Evolutionary conservation across 495 filamentous ascomycete species (phyloP), one percentile per base, ranked within the genome.

Genomic region (Friedmanniomyces simplex): DNA sequence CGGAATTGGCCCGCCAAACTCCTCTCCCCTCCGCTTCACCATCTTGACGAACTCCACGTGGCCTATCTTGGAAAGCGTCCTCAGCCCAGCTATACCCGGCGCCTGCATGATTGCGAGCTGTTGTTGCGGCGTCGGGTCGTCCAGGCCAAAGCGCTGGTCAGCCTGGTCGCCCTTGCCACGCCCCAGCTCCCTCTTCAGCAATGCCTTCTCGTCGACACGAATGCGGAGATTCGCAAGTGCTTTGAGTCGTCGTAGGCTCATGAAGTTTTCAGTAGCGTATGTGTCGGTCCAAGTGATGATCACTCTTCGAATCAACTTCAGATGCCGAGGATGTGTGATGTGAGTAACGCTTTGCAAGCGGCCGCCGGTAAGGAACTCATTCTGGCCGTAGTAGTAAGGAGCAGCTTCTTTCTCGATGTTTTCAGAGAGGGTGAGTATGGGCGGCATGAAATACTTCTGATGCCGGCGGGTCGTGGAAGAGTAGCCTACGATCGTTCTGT

Each of bases 361-460:
- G n/a, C n/a, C n/a, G n/a, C n/a, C n/a, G n/a, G n/a, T n/a, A n/a
- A n/a, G n/a, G n/a, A n/a, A n/a, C n/a, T n/a, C 32, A 42, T 62
- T 62, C n/a, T 58, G 39, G 14, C 41, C 25, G 50, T 49, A 62
- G 50, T 62, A 62, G 50, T 58, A 36, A 2, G 55, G 37, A 1
- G 49, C 55, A 14, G 54, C 60, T 46, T 62, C 54, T 26, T 55
- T 22, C 6, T 62, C 55, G 18, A 54, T 34, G 6, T 50, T 6
- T 2, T 13, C 6, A 16, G 48, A 53, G 1, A 58, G 13, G 7
- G 1, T 1, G 30, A 57, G 59, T 11, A 58, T 18, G 1, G 54
- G 26, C 2, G 60, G 60, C 30, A 57, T 28, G 21, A 18, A 18
- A 10, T 39, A 7, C n/a, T n/a, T 8, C 4, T 10, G 25, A 50